Conservation (phyloP, 2,329 filamentous ascomycete species). For the Trichoderma atroviride region DNA sequence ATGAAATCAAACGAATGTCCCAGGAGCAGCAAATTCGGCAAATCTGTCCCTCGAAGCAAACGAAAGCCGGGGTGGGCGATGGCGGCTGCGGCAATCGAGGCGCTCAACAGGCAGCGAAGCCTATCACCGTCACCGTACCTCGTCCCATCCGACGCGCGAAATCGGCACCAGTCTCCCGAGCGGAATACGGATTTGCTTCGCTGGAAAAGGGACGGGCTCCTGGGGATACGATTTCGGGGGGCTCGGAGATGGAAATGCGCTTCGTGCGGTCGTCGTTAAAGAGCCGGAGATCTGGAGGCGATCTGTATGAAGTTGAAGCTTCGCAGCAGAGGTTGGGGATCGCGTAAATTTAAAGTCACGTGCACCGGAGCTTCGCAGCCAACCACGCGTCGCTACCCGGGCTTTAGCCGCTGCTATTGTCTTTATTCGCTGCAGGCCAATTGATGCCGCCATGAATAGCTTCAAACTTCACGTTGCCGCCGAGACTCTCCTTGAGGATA, state of each 20-base stretch:
- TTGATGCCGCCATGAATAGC: constrained; percentile 5
- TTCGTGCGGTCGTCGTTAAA: constrained; percentile 32
- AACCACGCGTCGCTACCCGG: constrained; percentile 25
- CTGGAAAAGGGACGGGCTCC: background rate
- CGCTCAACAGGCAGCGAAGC: constrained; percentile 53
- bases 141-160: constrained; percentile 51
- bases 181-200: background rate
- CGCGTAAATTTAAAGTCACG: constrained; percentile 50
- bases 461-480: background rate
- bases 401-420: constrained; percentile 24
- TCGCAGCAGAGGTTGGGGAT: constrained; percentile 35
- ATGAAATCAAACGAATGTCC: background rate
- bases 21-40: background rate
- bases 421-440: constrained; percentile 2
- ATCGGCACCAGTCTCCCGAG: constrained; percentile 11
- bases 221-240: background rate
- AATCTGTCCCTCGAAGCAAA: constrained; percentile 22
- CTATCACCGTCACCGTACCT: constrained; percentile 49
- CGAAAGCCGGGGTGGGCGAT: constrained; percentile 5
- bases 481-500: background rate
- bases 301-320: constrained; percentile 39
- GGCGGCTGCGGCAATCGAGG: constrained; percentile 29
- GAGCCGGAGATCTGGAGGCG: constrained; percentile 25
- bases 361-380: constrained; percentile 33
- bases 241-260: constrained; percentile 23